Conservation (phyloP, 2,329 filamentous ascomycete genomes). For the Xylariaceae sp. region DNA sequence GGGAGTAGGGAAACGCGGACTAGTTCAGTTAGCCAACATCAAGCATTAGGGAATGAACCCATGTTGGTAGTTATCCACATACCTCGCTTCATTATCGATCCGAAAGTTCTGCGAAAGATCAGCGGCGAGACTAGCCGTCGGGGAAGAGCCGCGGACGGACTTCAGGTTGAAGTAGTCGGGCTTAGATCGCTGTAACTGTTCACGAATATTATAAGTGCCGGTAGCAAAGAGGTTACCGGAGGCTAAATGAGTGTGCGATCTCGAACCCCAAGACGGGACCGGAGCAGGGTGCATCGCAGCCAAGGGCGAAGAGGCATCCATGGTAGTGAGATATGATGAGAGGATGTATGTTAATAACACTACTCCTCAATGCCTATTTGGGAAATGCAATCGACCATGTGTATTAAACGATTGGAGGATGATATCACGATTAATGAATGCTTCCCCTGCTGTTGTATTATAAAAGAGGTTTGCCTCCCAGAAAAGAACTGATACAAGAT, state of each 20-base stretch:
- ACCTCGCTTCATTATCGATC: constrained; percentile 85
- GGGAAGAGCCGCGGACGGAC: constrained; percentile 80
- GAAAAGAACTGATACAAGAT: constrained; percentile 12
- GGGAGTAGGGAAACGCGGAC: constrained; percentile 80
- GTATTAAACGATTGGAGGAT: constrained; percentile 30
- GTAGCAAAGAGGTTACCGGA: constrained; percentile 57
- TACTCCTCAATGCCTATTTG: constrained; percentile 35
- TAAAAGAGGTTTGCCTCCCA: constrained; percentile 7
- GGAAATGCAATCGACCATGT: constrained; percentile 25
- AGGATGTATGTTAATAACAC: constrained; percentile 34
- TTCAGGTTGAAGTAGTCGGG: constrained; percentile 83
- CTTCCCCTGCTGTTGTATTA: constrained; percentile 25
- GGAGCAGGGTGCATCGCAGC: constrained; percentile 85
- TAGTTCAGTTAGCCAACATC: constrained; percentile 42
- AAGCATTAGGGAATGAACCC: neutral
- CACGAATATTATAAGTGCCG: constrained; percentile 77
- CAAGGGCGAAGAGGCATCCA: constrained; percentile 93
- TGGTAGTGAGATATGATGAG: constrained; percentile 43
- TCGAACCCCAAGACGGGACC: constrained; percentile 64
- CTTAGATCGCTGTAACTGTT: constrained; percentile 62
- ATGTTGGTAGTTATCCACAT: constrained; percentile 44
- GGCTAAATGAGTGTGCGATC: constrained; percentile 50
- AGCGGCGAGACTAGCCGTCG: constrained; percentile 85
- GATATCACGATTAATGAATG: constrained; percentile 35
- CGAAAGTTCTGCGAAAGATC: constrained; percentile 97